Base-by-base conservation (phyloP, 2,329 filamentous ascomycete genomes). In the Ophiostoma ulmi region DNA sequence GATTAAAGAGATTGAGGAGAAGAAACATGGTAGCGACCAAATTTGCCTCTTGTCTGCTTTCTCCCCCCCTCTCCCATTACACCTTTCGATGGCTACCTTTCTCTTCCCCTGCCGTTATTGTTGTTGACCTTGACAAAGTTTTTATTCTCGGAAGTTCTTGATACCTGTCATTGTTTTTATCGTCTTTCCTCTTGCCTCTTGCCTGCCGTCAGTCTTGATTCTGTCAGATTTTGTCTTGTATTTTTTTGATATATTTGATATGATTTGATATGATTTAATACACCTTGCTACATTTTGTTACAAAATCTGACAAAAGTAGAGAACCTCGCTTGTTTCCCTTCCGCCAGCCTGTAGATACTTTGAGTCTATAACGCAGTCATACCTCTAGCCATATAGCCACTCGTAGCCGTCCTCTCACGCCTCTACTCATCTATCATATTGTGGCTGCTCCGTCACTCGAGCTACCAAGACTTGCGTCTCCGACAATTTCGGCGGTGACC, bases 401-500 rank as follows among this genome's bases (percentile, higher is more conserved):
- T 20, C 17, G 44, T 48, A 48, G 14, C 20, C 17, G 38, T 48
- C 17, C n/a, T 48, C 44, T 5, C 6, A n/a, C 17, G 5, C 5
- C 44, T 48, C 39, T 31, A 13, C 36, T 69, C 69, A 73, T 26
- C 69, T 72, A 7, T 73, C 72, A 73, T 20, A 68, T 71, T 69
- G 31, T 69, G 65, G 65, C 64, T 71, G 39, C 63, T 41, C 36
- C 52, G 20, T 52, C 48, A 52, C 48, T 69, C 67, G 38, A 71
- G 48, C 55, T 36, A 20, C 68, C 41, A 26, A 31, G 26, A 17
- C 11, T 44, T 64, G 22, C 26, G 44, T 48, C 48, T 48, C 68
- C 58, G 70, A 70, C 65, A 70, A 70, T 67, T 70, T 72, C 61
- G 58, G 72, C 72, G 70, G 72, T 73, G 70, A 72, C 70, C 68